Conservation (phyloP, 345 rosid genomes). For the Reutealis trisperma region DNA sequence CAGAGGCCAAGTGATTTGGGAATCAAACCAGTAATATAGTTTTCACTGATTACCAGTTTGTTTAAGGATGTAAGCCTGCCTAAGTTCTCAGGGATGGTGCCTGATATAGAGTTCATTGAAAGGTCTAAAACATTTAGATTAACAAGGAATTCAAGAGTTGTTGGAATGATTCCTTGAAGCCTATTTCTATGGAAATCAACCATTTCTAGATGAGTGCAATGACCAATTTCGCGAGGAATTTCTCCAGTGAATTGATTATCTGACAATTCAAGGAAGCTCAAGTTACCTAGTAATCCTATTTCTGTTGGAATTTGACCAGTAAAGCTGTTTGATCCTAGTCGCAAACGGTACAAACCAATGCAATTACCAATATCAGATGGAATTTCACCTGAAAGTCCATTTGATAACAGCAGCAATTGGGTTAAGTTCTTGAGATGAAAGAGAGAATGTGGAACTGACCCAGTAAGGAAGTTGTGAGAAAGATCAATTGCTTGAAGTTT, state of each 20-base stretch:
- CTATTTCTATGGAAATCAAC: constrained; percentile 52
- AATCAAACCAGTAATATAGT: constrained; percentile 52
- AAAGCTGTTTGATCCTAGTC: constrained; percentile 59
- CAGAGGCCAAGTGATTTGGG: constrained; percentile 60
- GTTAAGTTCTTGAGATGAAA: constrained; percentile 57
- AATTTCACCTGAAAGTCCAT: constrained; percentile 53
- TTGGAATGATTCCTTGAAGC: constrained; percentile 52
- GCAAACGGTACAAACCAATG: constrained; percentile 54
- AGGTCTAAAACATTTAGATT: constrained; percentile 59
- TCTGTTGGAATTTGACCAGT: constrained; percentile 51
- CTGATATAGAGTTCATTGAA: constrained; percentile 48
- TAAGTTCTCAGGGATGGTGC: constrained; percentile 48
- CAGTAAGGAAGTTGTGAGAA: constrained; percentile 60
- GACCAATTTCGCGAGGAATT: constrained; percentile 55
- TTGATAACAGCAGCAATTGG: constrained; percentile 61
- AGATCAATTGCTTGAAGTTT: constrained; percentile 66
- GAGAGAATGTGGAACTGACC: constrained; percentile 58
- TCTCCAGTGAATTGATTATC: constrained; percentile 53
- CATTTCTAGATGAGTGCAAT: constrained; percentile 63
- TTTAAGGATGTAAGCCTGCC: constrained; percentile 60
- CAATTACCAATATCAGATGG: constrained; percentile 58
- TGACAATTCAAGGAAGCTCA: constrained; percentile 69
- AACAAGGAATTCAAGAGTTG: constrained; percentile 46
- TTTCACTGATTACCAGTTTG: constrained; percentile 53
- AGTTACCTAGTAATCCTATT: constrained; percentile 42